Percentiles rank a stretch among this genome's conserved stretches.
These are phyloP conservation scores for Porcisia hertigi DNA, from an alignment of 208 protist species.

Conservation along the genomic window DNA sequence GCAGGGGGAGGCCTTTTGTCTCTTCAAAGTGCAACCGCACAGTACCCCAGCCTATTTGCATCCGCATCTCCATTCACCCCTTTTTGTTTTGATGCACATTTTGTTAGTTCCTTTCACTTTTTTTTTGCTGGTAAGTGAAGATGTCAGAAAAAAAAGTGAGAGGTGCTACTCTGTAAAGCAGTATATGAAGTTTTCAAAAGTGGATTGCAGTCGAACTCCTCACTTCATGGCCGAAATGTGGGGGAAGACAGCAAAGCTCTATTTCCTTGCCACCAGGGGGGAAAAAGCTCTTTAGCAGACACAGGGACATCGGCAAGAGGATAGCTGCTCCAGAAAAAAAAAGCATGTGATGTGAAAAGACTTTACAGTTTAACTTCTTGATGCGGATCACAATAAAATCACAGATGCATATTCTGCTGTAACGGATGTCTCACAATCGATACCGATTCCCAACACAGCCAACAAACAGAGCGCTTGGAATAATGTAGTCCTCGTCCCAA, in stretches of 20 bases:
- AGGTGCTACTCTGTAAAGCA: background rate
- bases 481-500: conserved; percentile 5
- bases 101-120: background rate
- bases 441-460: conserved; percentile 17
- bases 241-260: background rate
- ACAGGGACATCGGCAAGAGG: background rate
- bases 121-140: background rate
- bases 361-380: conserved; percentile 19
- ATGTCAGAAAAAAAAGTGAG: background rate
- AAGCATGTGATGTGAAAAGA: background rate
- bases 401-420: conserved; percentile 15
- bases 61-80: background rate
- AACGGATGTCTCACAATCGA: conserved; percentile 39
- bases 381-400: conserved; percentile 27
- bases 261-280: background rate
- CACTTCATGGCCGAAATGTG: conserved; percentile 5
- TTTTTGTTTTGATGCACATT: too few species aligned
- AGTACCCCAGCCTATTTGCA: background rate
- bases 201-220: too few species aligned
- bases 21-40: background rate
- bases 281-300: background rate
- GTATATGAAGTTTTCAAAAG: background rate
- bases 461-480: conserved; percentile 25
- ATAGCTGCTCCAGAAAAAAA: background rate
- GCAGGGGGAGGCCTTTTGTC: too few species aligned